Conservation (phyloP, 2,329 filamentous ascomycete species). For the Blastomyces percursus region DNA sequence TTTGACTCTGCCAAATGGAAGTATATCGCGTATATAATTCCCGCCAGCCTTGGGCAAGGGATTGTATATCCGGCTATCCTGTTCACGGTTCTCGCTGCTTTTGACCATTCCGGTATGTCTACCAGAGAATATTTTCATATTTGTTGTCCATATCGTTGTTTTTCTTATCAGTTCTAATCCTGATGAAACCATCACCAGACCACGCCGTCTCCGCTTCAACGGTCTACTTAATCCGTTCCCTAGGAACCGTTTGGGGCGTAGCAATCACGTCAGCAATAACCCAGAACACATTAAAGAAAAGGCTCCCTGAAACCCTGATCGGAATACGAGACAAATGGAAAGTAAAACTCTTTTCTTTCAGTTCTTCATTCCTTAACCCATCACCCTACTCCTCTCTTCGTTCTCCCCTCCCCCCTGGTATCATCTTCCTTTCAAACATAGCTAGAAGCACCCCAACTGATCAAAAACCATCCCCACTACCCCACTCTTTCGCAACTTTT, state of each 20-base stretch:
- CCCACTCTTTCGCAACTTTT: background rate
- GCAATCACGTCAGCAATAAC: slow-evolving; percentile 52
- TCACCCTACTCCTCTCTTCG: background rate
- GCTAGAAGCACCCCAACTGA: slow-evolving; percentile 15
- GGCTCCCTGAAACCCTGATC: slow-evolving; percentile 44
- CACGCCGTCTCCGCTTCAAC: slow-evolving; percentile 53
- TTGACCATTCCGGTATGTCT: slow-evolving; percentile 47
- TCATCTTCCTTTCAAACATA: background rate
- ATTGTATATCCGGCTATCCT: slow-evolving; percentile 41
- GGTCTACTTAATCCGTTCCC: slow-evolving; percentile 52
- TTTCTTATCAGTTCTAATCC: background rate
- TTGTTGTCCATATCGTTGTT: background rate
- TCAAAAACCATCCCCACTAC: slow-evolving; percentile 8
- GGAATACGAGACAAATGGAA: slow-evolving; percentile 48
- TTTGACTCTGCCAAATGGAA: slow-evolving; percentile 38
- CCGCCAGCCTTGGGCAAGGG: slow-evolving; percentile 38
- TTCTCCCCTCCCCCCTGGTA: too few relatives aligned
- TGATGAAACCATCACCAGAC: slow-evolving; percentile 30
- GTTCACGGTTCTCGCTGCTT: slow-evolving; percentile 52
- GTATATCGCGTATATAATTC: slow-evolving; percentile 36
- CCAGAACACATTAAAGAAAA: slow-evolving; percentile 49
- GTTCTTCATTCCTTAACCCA: background rate
- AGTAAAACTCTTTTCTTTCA: slow-evolving; percentile 35
- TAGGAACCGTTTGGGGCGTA: slow-evolving; percentile 55
- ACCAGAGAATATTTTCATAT: background rate